Evolutionary conservation across 306 rosid genomes (phyloP), one percentile per base, ranked within the genome.

Genomic region (Rubus parviflorus): DNA sequence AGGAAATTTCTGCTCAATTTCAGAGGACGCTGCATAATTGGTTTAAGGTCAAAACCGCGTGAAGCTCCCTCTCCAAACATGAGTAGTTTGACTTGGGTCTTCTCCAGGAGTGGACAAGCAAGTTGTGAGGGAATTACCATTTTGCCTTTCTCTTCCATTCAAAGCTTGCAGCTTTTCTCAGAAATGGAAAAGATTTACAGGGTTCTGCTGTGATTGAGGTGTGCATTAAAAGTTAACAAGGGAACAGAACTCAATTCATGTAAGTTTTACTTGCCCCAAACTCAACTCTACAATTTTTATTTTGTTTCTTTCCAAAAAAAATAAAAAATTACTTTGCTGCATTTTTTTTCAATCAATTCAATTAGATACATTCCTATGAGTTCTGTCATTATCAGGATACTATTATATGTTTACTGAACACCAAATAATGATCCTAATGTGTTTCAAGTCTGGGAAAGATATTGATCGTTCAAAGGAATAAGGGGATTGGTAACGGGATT

Each of bases 161-260:
- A 12, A 49, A 49, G 75, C 60, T 70, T 49, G 45, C 62, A 49
- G 61, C 45, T 64, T 64, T 40, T 20, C 48, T 38, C 37, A 48
- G 42, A 70, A 51, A 10, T 40, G 13, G 47, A 16, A 10, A 17
- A 37, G 75, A 49, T 17, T 38, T 40, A 17, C 70, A 38, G 19
- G 14, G 25, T 17, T 38, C 46, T 30, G n/a, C 20, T 45, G 54
- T 68, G 17, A 23, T 8, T 69, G 53, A 12, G 43, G 46, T 15
- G 23, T 9, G 60, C 43, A 46, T 8, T 20, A 37, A 15, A 69
- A 15, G 37, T 16, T 30, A 37, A 13, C 43, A 70, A 48, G 14
- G 8, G 3, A 25, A 17, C 22, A 70, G 48, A 70, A 30, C 60
- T 60, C 74, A 69, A 16, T 30, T 25, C 22, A 15, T 63, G 68